Evolutionary conservation across 805 yeast genomes (phyloP), one percentile per base, ranked within the genome.

Genomic region (Yarrowia phangngaensis): DNA sequence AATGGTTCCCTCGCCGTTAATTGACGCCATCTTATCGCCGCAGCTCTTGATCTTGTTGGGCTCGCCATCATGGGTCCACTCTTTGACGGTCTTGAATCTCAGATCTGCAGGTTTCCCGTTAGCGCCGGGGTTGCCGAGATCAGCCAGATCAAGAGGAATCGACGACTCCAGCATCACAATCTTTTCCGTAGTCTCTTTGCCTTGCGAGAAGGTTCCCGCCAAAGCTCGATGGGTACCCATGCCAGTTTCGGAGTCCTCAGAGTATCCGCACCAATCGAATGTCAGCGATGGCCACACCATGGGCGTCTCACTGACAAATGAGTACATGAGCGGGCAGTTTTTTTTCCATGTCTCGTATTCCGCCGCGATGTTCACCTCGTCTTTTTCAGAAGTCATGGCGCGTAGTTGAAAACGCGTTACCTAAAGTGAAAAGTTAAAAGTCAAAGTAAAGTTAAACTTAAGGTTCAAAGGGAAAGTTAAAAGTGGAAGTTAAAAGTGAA

Each of bases 21-120:
- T 74, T 3, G 83, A 71, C 7, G 84, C 79, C 15, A 79, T 66
- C 8, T 71, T 60, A 8, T 68, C 67, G 4, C 74, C 64, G 46
- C 64, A 68, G 48, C 74, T 69, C 51, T 78, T 73, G 6, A 82
- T 73, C 54, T 74, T 72, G 63, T 82, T 82, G 41, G 82, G 79
- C 56, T 81, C 88, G 6, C 82, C 80, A 12, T 78, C 74, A 55
- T 80, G 88, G 35, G 66, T 66, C 80, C 85, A 80, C 50, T 69
- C 65, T 49, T 72, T 69, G 19, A 66, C 54, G 5, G 74, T 60
- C 11, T 32, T 31, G 32, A 45, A 33, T 12, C 50, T 17, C 31
- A 33, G 23, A 19, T 32, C 40, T 2, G 17, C 14, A 15, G 38
- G 27, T 11, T 20, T 14, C 8, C 33, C 46, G 20, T 19, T 19